Evolutionary conservation across 441 rosid species (phyloP).

Genomic region (Erysimum cheiri): DNA sequence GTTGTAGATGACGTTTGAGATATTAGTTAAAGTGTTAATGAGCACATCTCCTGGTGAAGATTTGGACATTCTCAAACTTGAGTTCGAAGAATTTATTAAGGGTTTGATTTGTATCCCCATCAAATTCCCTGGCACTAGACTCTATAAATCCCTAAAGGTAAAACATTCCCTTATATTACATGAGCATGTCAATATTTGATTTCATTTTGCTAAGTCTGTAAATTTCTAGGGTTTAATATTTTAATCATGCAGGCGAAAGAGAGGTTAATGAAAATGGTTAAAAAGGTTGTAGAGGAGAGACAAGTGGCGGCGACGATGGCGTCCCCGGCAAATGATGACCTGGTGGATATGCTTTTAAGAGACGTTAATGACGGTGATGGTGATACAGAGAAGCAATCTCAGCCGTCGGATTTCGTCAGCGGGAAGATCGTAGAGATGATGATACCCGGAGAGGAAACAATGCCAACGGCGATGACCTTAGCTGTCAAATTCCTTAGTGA

Average conservation of each 20-base stretch:
- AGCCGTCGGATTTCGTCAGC: constrained; percentile 61
- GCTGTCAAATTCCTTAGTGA: constrained; percentile 68
- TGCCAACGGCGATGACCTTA: constrained; percentile 73
- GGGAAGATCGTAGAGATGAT: constrained; percentile 78
- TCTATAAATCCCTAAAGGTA: constrained; percentile 71
- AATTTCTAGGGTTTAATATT: neutral
- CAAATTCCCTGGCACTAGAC: constrained; percentile 72
- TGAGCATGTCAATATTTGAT: neutral
- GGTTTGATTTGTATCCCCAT: constrained; percentile 75
- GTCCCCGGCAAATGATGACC: constrained; percentile 53
- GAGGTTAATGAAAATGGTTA: constrained; percentile 55
- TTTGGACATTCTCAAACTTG: constrained; percentile 56
- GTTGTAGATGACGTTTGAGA: constrained; percentile 64
- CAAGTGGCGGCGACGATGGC: constrained; percentile 41
- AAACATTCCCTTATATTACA: neutral
- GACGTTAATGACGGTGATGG: constrained; percentile 53
- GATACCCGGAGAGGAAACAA: constrained; percentile 82
- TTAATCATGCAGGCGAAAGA: constrained; percentile 67
- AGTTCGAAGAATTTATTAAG: constrained; percentile 74
- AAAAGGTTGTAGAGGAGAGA: constrained; percentile 60
- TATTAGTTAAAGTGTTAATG: constrained; percentile 64
- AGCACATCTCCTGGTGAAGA: constrained; percentile 64
- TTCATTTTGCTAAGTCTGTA: neutral
- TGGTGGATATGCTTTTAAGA: constrained; percentile 67
- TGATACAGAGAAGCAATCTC: constrained; percentile 56